These are phyloP conservation scores for Colletotrichum brevisporum DNA, from an alignment of 2,329 filamentous ascomycete genomes.

Conservation along the genomic window DNA sequence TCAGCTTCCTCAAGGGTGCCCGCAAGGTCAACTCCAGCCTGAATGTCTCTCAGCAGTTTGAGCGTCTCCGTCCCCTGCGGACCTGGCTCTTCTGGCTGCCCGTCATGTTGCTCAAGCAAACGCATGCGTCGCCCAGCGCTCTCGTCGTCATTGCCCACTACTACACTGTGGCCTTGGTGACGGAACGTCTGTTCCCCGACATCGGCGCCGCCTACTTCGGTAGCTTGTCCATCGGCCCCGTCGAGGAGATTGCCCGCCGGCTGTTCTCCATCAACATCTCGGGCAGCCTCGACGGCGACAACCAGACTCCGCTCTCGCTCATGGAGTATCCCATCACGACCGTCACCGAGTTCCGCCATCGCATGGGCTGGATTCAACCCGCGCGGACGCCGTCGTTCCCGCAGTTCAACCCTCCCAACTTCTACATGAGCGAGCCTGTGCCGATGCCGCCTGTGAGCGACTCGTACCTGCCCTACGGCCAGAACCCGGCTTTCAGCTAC, in stretches of 20 bases:
- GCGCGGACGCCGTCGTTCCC: conserved; percentile 72
- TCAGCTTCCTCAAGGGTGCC: conserved; percentile 80
- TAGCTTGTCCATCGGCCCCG: conserved; percentile 81
- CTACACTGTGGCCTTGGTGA: conserved; percentile 87
- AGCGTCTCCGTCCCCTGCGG: conserved; percentile 87
- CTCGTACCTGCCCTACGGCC: conserved; percentile 66
- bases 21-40: conserved; percentile 79
- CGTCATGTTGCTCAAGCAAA: conserved; percentile 83
- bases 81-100: conserved; percentile 98
- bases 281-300: conserved; percentile 68
- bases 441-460: conserved; percentile 57
- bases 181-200: conserved; percentile 93
- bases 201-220: conserved; percentile 92
- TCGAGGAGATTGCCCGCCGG: conserved; percentile 88
- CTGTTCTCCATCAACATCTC: conserved; percentile 78
- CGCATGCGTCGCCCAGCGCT: conserved; percentile 81
- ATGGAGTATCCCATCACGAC: conserved; percentile 82
- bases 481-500: conserved; percentile 73
- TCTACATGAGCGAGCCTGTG: conserved; percentile 62
- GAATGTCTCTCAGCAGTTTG: conserved; percentile 87
- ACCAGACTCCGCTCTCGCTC: conserved; percentile 74
- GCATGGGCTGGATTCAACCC: conserved; percentile 77
- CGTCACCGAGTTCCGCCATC: conserved; percentile 76
- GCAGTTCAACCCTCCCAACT: conserved; percentile 70
- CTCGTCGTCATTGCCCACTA: conserved; percentile 91